Evolutionary conservation across 1,284 basidiomycete genomes (phyloP).

Genomic region (Pisolithus thermaeus): DNA sequence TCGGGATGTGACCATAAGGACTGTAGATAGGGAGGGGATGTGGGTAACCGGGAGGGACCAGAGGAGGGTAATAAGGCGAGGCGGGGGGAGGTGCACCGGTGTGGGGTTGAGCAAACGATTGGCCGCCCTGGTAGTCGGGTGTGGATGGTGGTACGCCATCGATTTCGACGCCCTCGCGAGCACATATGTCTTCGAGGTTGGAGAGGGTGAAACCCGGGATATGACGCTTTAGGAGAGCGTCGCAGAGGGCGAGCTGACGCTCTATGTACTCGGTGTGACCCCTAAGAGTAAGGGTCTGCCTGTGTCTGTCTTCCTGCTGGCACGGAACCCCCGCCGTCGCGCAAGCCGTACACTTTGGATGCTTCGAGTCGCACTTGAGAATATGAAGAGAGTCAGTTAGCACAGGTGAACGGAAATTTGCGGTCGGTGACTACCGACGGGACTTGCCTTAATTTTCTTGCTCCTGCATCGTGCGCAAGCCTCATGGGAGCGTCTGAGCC

Average conservation of each 20-base stretch:
- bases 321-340: slow-evolving; percentile 69
- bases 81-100: slow-evolving; percentile 29
- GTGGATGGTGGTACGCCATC: slow-evolving; percentile 22
- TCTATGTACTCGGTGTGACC: slow-evolving; percentile 77
- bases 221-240: slow-evolving; percentile 66
- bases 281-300: slow-evolving; percentile 74
- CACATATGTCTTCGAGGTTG: slow-evolving; percentile 57
- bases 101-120: slow-evolving; percentile 22
- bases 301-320: slow-evolving; percentile 78
- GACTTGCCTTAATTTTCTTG: slow-evolving; percentile 91
- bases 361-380: slow-evolving; percentile 77
- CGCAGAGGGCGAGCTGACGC: slow-evolving; percentile 66
- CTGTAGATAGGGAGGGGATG: slow-evolving; percentile 38
- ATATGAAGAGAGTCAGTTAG: slow-evolving; percentile 25
- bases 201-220: slow-evolving; percentile 61
- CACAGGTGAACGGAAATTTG: slow-evolving; percentile 56
- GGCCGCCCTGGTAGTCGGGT: slow-evolving; percentile 24
- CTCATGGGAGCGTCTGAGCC: slow-evolving; percentile 79
- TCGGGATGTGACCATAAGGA: slow-evolving; percentile 41
- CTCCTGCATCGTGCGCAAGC: slow-evolving; percentile 83
- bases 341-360: slow-evolving; percentile 77
- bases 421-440: slow-evolving; percentile 79
- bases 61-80: slow-evolving; percentile 34
- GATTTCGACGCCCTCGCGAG: slow-evolving; percentile 62
- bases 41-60: slow-evolving; percentile 42